These are phyloP conservation scores for Conoideocrella luteorostrata DNA, from an alignment of 2,329 filamentous ascomycete species.

Conservation along the genomic window DNA sequence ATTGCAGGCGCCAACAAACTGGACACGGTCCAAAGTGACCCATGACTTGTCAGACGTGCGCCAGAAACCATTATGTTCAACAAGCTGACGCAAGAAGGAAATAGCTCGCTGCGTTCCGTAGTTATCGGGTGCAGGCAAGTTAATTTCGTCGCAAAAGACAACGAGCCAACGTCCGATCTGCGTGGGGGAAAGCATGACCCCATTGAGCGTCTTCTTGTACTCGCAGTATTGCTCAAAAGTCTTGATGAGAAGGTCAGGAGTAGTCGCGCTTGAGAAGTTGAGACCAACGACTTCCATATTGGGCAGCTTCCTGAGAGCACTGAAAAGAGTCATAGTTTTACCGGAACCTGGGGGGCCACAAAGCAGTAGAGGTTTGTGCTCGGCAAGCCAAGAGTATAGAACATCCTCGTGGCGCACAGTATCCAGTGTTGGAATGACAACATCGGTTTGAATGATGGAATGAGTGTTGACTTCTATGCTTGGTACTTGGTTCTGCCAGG, in stretches of 20 bases:
- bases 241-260: conserved; percentile 95
- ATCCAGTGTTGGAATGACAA: conserved; percentile 95
- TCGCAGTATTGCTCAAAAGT: conserved; percentile 99
- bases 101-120: conserved; percentile 97
- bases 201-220: conserved; percentile 97
- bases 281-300: conserved; percentile 99
- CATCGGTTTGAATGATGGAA: conserved; percentile 94
- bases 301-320: conserved; percentile 88
- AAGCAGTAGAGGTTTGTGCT: conserved; percentile 93
- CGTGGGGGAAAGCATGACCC: conserved; percentile 88
- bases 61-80: conserved; percentile 99
- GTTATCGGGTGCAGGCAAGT: conserved; percentile 92
- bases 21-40: conserved; percentile 95
- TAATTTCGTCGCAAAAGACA: conserved; percentile 99
- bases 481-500: conserved; percentile 93
- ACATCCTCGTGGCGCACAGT: conserved; percentile 97
- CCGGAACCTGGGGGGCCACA: conserved; percentile 97
- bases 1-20: conserved; percentile 98
- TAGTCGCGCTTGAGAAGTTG: conserved; percentile 98
- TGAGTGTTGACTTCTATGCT: conserved; percentile 96
- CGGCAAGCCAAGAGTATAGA: conserved; percentile 98
- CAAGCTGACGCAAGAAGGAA: conserved; percentile 91
- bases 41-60: conserved; percentile 93
- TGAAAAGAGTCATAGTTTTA: conserved; percentile 99
- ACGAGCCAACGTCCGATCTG: conserved; percentile 98